Evolutionary conservation across 176 grass and related monocot species (phyloP), one percentile per base, ranked within the genome.

Genomic region (Zoysia pacifica): DNA sequence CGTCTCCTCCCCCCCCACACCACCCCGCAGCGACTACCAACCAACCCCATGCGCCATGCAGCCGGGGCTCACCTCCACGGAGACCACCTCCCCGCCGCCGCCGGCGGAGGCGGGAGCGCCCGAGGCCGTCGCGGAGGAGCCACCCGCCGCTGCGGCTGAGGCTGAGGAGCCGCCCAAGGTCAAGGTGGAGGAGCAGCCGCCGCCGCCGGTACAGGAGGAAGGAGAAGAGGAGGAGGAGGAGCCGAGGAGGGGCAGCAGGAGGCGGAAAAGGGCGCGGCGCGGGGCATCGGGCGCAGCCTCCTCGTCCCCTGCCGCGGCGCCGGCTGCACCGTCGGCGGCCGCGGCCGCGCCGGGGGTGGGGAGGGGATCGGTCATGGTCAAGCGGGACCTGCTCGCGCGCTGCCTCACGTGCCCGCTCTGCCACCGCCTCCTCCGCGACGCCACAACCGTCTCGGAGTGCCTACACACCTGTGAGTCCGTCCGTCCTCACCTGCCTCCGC

Each of bases 361-460:
- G 2, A n/a, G 37, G 51, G 63, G 66, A 2, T 59, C 82, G 35
- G 92, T 89, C 46, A 89, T 87, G 84, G 86, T 94, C 51, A 91
- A 91, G 86, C 69, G 84, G 74, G 84, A 87, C 50, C 60, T 91
- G 81, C 79, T 91, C 7, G 69, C 44, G 1, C 40, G 63, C 5
- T 89, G 89, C 89, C 73, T 94, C 78, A 94, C 89, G 78, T 94
- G 92, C 78, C 92, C 81, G 45, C 81, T 94, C 70, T 94, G 84
- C 89, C 49, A 63, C 76, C 85, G 80, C 89, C 89, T 89, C 78
- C 86, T 94, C 69, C 84, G 92, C 79, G 84, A 94, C 78, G 92
- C 92, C 59, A 94, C 92, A 86, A 94, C 92, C 78, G 73, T 94
- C 73, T 91, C 86, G 70, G 89, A 94, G 86, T 94, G 92, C 78